A percentile compares a stretch with the other conserved stretches of the same genome.
Evolutionary conservation across 2,329 filamentous ascomycete species (phyloP).

Genomic region (Aspergillus viridinutans): DNA sequence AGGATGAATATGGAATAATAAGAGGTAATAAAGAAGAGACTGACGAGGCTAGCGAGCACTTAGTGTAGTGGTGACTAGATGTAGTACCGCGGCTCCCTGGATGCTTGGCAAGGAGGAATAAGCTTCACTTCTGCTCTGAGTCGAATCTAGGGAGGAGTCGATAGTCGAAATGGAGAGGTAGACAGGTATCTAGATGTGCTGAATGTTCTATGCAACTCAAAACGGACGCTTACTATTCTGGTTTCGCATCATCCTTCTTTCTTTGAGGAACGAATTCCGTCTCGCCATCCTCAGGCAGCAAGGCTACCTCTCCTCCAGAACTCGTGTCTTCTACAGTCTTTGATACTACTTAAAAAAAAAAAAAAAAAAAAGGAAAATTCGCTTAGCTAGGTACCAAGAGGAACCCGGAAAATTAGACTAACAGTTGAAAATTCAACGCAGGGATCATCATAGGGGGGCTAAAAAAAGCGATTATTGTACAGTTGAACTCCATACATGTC

Average conservation of each 20-base stretch:
- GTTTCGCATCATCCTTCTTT: background rate
- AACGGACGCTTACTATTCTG: background rate
- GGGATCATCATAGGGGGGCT: conserved; percentile 17
- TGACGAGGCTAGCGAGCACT: background rate
- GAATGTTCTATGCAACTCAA: background rate
- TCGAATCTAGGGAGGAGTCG: background rate
- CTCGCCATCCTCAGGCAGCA: background rate
- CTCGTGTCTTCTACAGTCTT: background rate
- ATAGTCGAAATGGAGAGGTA: background rate
- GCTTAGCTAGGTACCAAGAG: background rate
- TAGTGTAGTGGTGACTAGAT: background rate
- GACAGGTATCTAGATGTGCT: background rate
- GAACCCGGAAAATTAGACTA: background rate
- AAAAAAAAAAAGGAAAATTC: background rate
- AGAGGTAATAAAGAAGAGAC: background rate
- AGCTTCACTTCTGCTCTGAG: background rate
- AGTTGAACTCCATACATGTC: conserved; percentile 5
- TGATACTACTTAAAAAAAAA: background rate
- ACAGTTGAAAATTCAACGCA: conserved; percentile 6
- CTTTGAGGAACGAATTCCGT: background rate
- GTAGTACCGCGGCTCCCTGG: background rate
- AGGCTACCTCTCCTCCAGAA: background rate
- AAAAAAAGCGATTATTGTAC: background rate
- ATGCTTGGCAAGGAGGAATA: background rate
- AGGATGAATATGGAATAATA: background rate